Evolutionary conservation across 371 early-diverging fungal genomes (phyloP), one percentile per base, ranked within the genome.

Genomic region (Mortierella sp.): DNA sequence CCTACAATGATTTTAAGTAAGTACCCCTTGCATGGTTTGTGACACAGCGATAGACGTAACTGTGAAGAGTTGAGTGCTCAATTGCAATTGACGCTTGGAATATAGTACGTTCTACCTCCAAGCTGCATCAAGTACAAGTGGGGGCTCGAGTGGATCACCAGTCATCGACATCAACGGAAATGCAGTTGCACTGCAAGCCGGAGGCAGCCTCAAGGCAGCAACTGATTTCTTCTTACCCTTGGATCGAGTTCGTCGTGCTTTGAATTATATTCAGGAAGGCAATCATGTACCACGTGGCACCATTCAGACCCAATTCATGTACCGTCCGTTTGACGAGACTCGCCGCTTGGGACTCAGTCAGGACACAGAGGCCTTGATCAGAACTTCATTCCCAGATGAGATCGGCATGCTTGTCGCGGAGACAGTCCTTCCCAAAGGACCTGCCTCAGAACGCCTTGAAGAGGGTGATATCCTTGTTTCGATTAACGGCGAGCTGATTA

Each of bases 181-280:
- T 55, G 98, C 98, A 0, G 97, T 96, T 14, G 96, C 91, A 10
- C 80, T 96, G 48, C 94, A 96, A 61, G 95, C 95, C 9, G 81
- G 82, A 65, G 94, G 94, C 30, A 84, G 86, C 24, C 83, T 83
- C 8, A 88, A 88, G 51, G 95, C 95, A 12, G 94, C 94, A 4
- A 94, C 98, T 2, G 93, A 94, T 69, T 97, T 95, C 86, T 97
- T 94, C 78, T 89, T 97, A 57, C 98, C 98, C 14, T 73, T 95
- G 51, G 86, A 88, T 60, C 88, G 96, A 60, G 91, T 96, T 14
- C 89, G 87, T 56, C 84, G 93, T 24, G 96, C 96, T 14, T 73
- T 98, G 50, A 81, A 82, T 4, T 87, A 83, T 64, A 81, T 98
- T 62, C 90, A 88, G 63, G 79, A 80, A 41, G 92, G 87, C 16